Evolutionary conservation across 352 stramenopile species (phyloP), one percentile per base, ranked within the genome.

Genomic region (Phytophthora nicotianae): DNA sequence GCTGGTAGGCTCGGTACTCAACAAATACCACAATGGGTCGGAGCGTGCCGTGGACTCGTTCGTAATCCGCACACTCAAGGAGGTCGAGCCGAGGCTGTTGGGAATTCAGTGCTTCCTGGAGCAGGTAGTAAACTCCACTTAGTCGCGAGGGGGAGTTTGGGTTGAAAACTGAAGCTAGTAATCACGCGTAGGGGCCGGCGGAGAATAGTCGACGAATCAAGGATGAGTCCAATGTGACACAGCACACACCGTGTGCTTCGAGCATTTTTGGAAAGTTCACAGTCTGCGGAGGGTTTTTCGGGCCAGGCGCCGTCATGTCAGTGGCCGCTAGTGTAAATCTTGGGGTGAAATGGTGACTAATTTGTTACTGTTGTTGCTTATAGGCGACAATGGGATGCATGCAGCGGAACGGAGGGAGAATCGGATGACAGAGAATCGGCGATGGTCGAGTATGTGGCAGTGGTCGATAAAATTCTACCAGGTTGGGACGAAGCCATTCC

Each of bases 1-100:
- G 35, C 62, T 90, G 37, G 71, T 93, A 14, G 49, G 73, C 16
- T 77, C 76, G 5, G 54, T 93, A 20, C 68, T 88, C 40, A 90
- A 93, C 71, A 90, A 91, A 49, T 90, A 79, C 57, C 75, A 93
- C 66, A 90, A 91, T 40, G 83, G 83, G 8, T 90, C 79, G 19
- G 61, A 65, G 20, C 75, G 81, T 20, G 78, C 81, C 2, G 78
- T 93, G n/a, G 83, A 91, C 42, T 63, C 76, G 19, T 84, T 86
- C 37, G 83, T 93, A 57, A 75, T 86, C 40, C 71, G 77, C 14
- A 55, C 64, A 14, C 60, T 93, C 0, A 62, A 88, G 40, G 62
- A 81, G 26, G 64, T 87, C 33, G 83, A 93, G 58, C 57, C 74
- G 24, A 59, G 65, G 4, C 65, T 91, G 43, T 70, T 89, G 50